phyloP scores from a whole-genome alignment of 2,329 filamentous ascomycete genomes.

The Aureobasidium uvarum region DNA sequence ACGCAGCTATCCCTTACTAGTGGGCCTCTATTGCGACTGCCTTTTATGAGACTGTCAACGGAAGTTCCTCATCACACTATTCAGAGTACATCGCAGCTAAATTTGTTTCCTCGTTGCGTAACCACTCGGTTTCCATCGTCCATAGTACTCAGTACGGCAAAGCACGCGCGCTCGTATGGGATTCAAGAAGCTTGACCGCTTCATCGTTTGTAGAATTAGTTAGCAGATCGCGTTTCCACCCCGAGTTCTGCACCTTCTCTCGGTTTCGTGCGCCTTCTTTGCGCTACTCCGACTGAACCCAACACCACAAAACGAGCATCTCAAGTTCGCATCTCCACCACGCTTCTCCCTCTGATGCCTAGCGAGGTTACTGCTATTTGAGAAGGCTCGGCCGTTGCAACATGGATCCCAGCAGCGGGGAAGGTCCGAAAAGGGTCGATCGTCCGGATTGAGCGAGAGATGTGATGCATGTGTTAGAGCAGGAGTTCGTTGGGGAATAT shows the following conservation, averaged over 20 bases:
- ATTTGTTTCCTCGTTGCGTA: too few relatives aligned
- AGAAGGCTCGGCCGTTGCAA: background rate
- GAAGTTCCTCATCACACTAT: too few relatives aligned
- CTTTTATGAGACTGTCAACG: too few relatives aligned
- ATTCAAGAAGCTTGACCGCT: too few relatives aligned
- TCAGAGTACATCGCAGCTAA: too few relatives aligned
- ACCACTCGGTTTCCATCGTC: too few relatives aligned
- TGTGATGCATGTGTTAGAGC: too few relatives aligned
- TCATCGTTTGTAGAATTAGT: too few relatives aligned
- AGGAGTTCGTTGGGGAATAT: background rate
- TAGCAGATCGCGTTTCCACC: background rate
- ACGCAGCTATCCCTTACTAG: too few relatives aligned
- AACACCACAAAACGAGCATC: constrained; percentile 3
- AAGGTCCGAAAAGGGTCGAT: background rate
- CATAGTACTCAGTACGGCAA: too few relatives aligned
- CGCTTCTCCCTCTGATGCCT: constrained; percentile 19
- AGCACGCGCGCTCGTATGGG: too few relatives aligned
- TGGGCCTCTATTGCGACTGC: too few relatives aligned
- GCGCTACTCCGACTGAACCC: background rate
- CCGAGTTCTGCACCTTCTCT: background rate
- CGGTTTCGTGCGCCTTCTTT: background rate
- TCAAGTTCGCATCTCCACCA: background rate
- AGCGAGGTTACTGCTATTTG: constrained; percentile 1
- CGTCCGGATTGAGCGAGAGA: background rate
- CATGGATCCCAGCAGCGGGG: background rate